Conservation (phyloP, 192 early-diverging fungal genomes). For the Thamnidium elegans region DNA sequence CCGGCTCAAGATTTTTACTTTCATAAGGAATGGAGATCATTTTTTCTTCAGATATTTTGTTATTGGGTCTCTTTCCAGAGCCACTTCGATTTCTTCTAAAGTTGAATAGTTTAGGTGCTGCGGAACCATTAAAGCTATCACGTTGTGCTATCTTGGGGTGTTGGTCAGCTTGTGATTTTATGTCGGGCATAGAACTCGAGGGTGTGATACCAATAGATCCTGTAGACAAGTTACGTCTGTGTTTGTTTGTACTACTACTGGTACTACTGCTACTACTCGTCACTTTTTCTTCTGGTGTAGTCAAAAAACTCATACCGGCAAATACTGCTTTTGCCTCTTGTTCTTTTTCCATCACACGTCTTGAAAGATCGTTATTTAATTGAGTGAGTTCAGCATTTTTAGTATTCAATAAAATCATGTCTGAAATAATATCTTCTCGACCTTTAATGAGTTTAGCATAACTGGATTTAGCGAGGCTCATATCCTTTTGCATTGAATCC, state of each 20-base stretch:
- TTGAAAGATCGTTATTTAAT: slow-evolving; percentile 56
- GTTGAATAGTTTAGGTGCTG: slow-evolving; percentile 50
- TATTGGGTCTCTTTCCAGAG: slow-evolving; percentile 14
- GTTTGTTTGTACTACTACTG: not conserved
- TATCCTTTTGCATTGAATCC: slow-evolving; percentile 42
- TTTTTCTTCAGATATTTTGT: slow-evolving; percentile 17
- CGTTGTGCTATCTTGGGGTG: slow-evolving; percentile 28
- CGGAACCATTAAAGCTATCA: slow-evolving; percentile 38
- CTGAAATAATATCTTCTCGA: slow-evolving; percentile 50
- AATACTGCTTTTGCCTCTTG: slow-evolving; percentile 37
- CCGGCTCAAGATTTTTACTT: not conserved
- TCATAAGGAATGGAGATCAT: slow-evolving; percentile 35
- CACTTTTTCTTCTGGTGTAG: not conserved
- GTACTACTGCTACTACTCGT: not conserved
- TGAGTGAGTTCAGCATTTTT: slow-evolving; percentile 52
- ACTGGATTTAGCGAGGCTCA: slow-evolving; percentile 39
- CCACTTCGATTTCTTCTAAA: slow-evolving; percentile 51
- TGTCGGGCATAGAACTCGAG: not conserved
- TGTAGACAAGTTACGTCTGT: slow-evolving; percentile 6
- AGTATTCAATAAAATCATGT: slow-evolving; percentile 48
- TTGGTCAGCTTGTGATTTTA: not conserved
- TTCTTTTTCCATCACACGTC: slow-evolving; percentile 41
- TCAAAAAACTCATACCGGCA: slow-evolving; percentile 31
- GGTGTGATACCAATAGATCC: not conserved
- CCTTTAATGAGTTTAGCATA: slow-evolving; percentile 39